phyloP scores from a whole-genome alignment of 2,329 filamentous ascomycete species.

The Ascochyta clinopodiicola region DNA sequence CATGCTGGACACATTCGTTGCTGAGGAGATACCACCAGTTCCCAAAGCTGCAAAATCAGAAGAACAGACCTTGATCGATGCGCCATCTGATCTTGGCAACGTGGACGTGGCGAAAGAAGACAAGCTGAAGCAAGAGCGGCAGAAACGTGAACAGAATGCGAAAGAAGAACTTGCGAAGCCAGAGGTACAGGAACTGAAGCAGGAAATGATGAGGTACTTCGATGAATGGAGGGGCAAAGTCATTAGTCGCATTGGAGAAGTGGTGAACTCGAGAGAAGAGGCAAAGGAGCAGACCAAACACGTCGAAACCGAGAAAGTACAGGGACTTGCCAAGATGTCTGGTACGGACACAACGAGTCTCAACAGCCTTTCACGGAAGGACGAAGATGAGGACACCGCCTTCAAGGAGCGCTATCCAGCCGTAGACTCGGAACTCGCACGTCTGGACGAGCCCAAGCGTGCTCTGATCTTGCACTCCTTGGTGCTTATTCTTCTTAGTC shows the following conservation, averaged over 20 bases:
- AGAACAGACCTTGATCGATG: conserved; percentile 32
- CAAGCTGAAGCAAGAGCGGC: conserved; percentile 38
- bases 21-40: conserved; percentile 33
- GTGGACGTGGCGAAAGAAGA: conserved; percentile 42
- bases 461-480: conserved; percentile 74
- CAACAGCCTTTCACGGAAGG: conserved; percentile 32
- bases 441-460: conserved; percentile 66
- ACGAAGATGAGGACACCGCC: conserved; percentile 46
- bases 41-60: conserved; percentile 26
- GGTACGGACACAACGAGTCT: conserved; percentile 36
- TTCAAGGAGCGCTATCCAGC: conserved; percentile 51
- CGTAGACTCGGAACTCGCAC: conserved; percentile 57
- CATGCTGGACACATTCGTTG: conserved; percentile 52
- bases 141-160: conserved; percentile 41
- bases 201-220: conserved; percentile 73
- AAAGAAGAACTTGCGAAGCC: conserved; percentile 59
- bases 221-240: conserved; percentile 80
- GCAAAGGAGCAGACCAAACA: conserved; percentile 38
- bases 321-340: conserved; percentile 38
- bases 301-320: conserved; percentile 29
- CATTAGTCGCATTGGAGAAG: conserved; percentile 72
- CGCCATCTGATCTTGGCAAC: conserved; percentile 29
- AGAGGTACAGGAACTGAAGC: conserved; percentile 70
- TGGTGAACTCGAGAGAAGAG: conserved; percentile 54
- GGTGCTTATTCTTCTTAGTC: conserved; percentile 74